These are phyloP conservation scores for Noccaea caerulescens DNA, from an alignment of 345 rosid species.

Conservation along the genomic window DNA sequence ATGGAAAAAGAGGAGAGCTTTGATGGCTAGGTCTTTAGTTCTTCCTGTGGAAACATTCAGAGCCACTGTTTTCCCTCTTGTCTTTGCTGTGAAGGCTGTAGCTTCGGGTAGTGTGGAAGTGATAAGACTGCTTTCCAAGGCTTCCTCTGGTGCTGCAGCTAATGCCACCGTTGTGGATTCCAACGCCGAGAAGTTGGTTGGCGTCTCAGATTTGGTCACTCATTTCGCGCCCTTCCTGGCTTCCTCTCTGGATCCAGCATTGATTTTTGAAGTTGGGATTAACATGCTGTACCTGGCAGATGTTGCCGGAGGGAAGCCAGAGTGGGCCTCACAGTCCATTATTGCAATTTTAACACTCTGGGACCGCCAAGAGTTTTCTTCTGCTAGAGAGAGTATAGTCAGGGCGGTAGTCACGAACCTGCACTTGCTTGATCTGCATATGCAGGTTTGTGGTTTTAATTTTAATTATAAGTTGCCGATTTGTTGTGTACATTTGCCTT, in stretches of 20 bases:
- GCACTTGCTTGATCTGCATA: conserved; percentile 92
- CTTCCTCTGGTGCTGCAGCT: conserved; percentile 41
- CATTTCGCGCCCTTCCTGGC: conserved; percentile 92
- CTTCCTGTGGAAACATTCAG: conserved; percentile 87
- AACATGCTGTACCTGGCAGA: conserved; percentile 95
- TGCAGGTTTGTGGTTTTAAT: conserved; percentile 66
- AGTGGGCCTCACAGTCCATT: conserved; percentile 96
- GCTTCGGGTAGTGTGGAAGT: conserved; percentile 86
- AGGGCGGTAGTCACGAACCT: conserved; percentile 94
- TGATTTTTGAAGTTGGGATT: conserved; percentile 95
- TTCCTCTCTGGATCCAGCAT: conserved; percentile 89
- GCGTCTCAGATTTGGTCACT: conserved; percentile 83
- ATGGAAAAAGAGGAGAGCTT: conserved; percentile 74
- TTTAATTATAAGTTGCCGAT: background rate
- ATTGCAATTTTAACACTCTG: conserved; percentile 94
- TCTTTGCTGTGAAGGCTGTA: conserved; percentile 83
- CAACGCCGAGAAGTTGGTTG: conserved; percentile 83
- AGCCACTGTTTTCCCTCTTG: conserved; percentile 85
- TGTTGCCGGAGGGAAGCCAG: conserved; percentile 98
- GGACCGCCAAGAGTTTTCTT: conserved; percentile 98
- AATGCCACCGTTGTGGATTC: conserved; percentile 60
- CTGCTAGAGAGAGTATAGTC: conserved; percentile 97
- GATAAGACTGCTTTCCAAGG: conserved; percentile 74
- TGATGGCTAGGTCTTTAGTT: conserved; percentile 85
- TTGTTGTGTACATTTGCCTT: conserved; percentile 11